Evolutionary conservation across 306 rosid species (phyloP).

Genomic region (Amphicarpaea edgeworthii): DNA sequence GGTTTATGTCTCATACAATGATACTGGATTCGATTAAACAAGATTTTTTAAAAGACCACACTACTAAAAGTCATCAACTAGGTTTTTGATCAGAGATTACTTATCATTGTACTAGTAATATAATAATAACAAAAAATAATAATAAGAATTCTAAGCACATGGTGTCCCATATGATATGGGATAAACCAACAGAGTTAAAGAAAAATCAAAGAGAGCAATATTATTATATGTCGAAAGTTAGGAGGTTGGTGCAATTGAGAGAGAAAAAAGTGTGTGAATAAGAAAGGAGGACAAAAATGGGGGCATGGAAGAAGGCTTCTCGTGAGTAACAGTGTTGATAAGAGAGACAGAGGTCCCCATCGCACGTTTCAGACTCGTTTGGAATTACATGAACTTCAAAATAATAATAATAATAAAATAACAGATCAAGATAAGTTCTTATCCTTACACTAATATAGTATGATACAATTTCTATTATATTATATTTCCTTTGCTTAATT

Average conservation of each 20-base stretch:
- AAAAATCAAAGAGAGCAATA: not conserved
- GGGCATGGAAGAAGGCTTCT: conserved; percentile 34
- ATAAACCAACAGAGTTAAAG: not conserved
- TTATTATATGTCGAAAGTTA: not conserved
- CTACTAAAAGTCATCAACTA: too few species aligned
- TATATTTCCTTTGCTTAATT: conserved; percentile 10
- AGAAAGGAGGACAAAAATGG: conserved; percentile 5
- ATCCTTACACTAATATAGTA: not conserved
- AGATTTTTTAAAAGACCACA: too few species aligned
- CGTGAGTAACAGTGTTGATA: conserved; percentile 47
- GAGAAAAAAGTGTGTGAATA: conserved; percentile 9
- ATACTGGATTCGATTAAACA: too few species aligned
- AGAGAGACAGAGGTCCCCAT: conserved; percentile 47
- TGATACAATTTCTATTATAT: not conserved
- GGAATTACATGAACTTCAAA: conserved; percentile 32
- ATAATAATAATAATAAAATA: not conserved
- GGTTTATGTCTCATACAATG: too few species aligned
- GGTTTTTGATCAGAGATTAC: too few species aligned
- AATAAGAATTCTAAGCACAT: too few species aligned
- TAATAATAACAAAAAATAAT: too few species aligned
- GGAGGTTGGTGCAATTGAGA: conserved; percentile 10
- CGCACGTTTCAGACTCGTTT: conserved; percentile 37
- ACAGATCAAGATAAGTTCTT: conserved; percentile 13
- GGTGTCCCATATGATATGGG: not conserved
- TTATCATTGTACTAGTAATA: too few species aligned